Percentiles rank a stretch among this genome's conserved stretches.
These are phyloP conservation scores for Diaporthe longicolla DNA, from an alignment of 2,329 filamentous ascomycete species.

Conservation along the genomic window DNA sequence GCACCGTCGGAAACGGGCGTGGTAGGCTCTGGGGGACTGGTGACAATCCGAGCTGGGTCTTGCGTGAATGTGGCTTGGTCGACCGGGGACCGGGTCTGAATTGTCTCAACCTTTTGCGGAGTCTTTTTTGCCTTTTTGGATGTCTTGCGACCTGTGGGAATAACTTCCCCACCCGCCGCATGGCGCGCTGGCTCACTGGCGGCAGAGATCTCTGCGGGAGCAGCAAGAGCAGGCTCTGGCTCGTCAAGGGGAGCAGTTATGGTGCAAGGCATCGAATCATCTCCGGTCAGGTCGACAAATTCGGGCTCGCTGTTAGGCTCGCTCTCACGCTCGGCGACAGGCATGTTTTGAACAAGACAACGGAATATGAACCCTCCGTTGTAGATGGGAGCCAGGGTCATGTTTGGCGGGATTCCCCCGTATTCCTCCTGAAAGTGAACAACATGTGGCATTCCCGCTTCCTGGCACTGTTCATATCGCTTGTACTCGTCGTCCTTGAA, in stretches of 20 bases:
- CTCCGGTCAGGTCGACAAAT: not conserved
- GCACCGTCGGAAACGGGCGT: not conserved
- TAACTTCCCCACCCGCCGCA: too few species aligned
- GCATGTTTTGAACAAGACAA: not conserved
- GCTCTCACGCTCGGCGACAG: too few species aligned
- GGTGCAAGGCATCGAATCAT: not conserved
- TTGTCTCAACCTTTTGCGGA: not conserved
- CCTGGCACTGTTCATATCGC: not conserved
- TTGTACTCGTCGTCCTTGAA: not conserved
- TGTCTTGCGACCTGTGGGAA: not conserved
- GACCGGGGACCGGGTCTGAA: not conserved
- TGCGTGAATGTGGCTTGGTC: slow-evolving; percentile 10
- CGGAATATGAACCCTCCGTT: not conserved
- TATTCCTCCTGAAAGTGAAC: not conserved
- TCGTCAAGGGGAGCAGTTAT: not conserved
- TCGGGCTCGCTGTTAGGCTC: not conserved
- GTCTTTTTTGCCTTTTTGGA: not conserved
- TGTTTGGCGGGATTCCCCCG: not conserved
- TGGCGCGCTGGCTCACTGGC: not conserved
- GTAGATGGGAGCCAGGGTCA: not conserved
- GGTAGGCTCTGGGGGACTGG: not conserved
- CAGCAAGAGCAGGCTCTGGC: not conserved
- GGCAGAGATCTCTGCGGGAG: not conserved
- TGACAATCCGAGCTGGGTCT: not conserved
- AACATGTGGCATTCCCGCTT: not conserved